phyloP scores from a whole-genome alignment of 2,329 filamentous ascomycete species.

The Fonsecaea pugnacius region DNA sequence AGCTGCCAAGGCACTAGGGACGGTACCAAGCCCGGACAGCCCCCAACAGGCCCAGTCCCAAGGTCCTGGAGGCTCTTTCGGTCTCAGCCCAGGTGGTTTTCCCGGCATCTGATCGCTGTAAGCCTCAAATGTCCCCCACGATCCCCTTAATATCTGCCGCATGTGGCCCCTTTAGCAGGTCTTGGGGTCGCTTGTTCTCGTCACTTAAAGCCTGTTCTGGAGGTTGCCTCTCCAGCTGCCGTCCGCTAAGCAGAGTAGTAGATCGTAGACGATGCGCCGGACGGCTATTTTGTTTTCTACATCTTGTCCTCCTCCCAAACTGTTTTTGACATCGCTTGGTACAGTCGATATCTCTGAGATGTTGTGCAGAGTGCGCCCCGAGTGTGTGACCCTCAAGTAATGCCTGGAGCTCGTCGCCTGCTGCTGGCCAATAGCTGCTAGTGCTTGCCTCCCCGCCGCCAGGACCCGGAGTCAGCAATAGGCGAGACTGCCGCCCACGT shows the following conservation, averaged over 20 bases:
- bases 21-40: not conserved
- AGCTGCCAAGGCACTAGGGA: not conserved
- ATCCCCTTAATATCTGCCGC: not conserved
- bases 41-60: not conserved
- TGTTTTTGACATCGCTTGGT: not conserved
- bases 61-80: not conserved
- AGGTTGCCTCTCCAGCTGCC: conserved; percentile 5
- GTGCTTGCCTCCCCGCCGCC: conserved; percentile 10
- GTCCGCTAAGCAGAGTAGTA: conserved; percentile 6
- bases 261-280: not conserved
- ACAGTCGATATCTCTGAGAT: not conserved
- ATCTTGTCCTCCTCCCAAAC: not conserved
- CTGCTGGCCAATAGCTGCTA: conserved; percentile 10
- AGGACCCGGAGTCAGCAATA: conserved; percentile 8
- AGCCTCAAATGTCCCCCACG: not conserved
- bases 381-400: not conserved
- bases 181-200: conserved; percentile 3
- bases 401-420: not conserved
- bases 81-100: not conserved
- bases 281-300: not conserved
- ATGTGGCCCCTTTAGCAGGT: conserved; percentile 8
- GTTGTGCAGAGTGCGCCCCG: not conserved
- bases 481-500: conserved; percentile 12
- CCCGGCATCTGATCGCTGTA: not conserved
- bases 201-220: not conserved